Percentiles rank a stretch among this genome's conserved stretches.
Evolutionary conservation across 345 rosid genomes (phyloP).

Genomic region (Microthlaspi erraticum): DNA sequence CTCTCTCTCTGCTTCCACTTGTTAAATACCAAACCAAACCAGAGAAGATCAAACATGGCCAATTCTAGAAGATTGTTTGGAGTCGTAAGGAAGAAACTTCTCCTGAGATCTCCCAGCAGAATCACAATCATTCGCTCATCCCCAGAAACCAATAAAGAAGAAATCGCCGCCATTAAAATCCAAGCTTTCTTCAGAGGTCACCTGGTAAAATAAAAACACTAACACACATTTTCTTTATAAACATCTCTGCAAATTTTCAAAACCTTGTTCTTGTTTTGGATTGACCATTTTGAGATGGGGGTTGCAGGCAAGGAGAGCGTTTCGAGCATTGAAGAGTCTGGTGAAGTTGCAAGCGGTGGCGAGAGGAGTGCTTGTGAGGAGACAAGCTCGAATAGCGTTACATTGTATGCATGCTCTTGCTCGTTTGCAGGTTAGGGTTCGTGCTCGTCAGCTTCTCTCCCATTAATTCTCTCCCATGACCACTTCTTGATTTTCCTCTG

Average conservation of each 20-base stretch:
- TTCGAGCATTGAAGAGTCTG: conserved; percentile 75
- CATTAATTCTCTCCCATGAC: conserved; percentile 9
- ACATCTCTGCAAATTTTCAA: neutral
- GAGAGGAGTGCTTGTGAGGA: conserved; percentile 66
- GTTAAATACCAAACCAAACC: too few species aligned
- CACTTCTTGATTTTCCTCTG: neutral
- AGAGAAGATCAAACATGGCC: conserved; percentile 37
- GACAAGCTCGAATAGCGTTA: conserved; percentile 67
- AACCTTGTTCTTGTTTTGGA: neutral
- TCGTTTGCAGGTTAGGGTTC: conserved; percentile 74
- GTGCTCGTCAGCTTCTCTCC: conserved; percentile 71
- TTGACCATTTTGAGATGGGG: neutral
- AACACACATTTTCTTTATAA: neutral
- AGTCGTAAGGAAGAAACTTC: conserved; percentile 38
- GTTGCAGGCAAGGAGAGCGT: conserved; percentile 73
- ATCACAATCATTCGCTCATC: conserved; percentile 35
- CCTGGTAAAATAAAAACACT: conserved; percentile 54
- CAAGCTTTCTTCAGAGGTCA: conserved; percentile 87
- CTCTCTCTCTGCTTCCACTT: too few species aligned
- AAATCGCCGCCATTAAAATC: conserved; percentile 69
- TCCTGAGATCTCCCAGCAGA: conserved; percentile 37
- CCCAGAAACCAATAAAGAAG: conserved; percentile 39
- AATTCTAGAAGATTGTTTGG: conserved; percentile 39
- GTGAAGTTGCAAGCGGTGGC: conserved; percentile 84
- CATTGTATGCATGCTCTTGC: conserved; percentile 83